Conservation (phyloP, 2,329 filamentous ascomycete genomes). For the Fusarium lyarnte region DNA sequence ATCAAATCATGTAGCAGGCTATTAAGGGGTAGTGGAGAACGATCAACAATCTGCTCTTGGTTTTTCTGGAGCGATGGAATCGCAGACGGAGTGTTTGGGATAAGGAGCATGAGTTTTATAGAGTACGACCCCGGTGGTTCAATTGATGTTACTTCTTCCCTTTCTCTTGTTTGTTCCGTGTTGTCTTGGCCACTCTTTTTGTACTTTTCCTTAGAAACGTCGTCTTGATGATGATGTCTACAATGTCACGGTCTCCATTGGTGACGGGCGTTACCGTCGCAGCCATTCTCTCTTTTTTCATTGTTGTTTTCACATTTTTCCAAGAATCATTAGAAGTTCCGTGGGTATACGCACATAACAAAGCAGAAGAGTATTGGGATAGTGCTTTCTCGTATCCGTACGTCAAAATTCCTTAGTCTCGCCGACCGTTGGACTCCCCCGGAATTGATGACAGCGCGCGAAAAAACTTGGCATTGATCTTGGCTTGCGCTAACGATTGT, state of each 20-base stretch:
- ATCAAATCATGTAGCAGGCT: conserved; percentile 16
- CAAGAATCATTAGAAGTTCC: conserved; percentile 25
- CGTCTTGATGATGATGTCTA: conserved; percentile 24
- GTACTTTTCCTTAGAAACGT: neutral
- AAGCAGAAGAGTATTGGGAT: conserved; percentile 21
- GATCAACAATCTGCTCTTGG: neutral
- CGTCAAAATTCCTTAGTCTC: neutral
- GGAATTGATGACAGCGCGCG: neutral
- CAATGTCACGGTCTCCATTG: conserved; percentile 24
- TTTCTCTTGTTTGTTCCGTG: neutral
- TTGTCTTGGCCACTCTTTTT: conserved; percentile 3
- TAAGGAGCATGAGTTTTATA: conserved; percentile 8
- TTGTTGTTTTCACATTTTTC: conserved; percentile 23
- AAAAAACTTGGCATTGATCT: conserved; percentile 18
- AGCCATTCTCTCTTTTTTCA: conserved; percentile 28
- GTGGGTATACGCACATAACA: conserved; percentile 22
- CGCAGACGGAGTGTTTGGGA: neutral
- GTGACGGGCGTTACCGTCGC: conserved; percentile 18
- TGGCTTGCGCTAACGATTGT: conserved; percentile 14
- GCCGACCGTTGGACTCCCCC: neutral
- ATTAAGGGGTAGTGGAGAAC: conserved; percentile 33
- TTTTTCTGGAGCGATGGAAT: conserved; percentile 8
- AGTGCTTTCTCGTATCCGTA: conserved; percentile 22
- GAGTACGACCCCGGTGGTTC: neutral
- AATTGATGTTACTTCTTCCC: neutral